Evolutionary conservation across 176 grass and related monocot genomes (phyloP), one percentile per base, ranked within the genome.

Genomic region (Oryza meyeriana): DNA sequence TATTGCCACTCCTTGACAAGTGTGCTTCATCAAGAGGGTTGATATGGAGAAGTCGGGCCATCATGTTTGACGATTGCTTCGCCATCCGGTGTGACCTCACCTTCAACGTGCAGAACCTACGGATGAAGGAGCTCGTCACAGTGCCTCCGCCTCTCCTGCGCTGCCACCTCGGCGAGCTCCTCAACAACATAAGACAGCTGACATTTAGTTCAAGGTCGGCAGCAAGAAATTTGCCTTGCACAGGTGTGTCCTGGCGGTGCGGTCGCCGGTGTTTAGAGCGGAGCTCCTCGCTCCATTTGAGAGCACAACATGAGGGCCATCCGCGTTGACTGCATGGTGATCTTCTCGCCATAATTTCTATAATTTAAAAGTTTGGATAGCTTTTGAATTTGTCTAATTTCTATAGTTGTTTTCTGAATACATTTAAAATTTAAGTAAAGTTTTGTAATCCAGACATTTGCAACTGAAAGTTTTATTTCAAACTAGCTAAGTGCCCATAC

Each of bases 181-280:
- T 75, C 3, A 10, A 10, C 36, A 9, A 39, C 36, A 9, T 9
- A 39, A 10, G 36, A 39, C 42, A 11, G 12, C 76, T 4, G 82
- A 85, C 67, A 77, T 89, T n/a, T 57, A 28, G 0, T 89, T 85
- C 73, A 30, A 85, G 64, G 68, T 85, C 12, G 68, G 36, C 6
- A 34, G 32, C 2, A 61, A 80, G 69, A 74, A 20, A 8, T 77
- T 85, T 13, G 20, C 59, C 0, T 58, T 76, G 3, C 82, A 89
- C 67, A 79, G 75, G 12, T 80, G 33, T 5, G 26, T 89, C 25
- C 81, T 89, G 0, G 69, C 87, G 4, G 87, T 69, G 0, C 64
- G 87, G 35, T 89, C 81, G 1, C 70, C 87, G 1, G 87, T 89
- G 10, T 89, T 85, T 26, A 85, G 31, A 59, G 82, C 81, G 3